These are phyloP conservation scores for Neopestalotiopsis sp. DNA, from an alignment of 2,329 filamentous ascomycete genomes.

Conservation along the genomic window DNA sequence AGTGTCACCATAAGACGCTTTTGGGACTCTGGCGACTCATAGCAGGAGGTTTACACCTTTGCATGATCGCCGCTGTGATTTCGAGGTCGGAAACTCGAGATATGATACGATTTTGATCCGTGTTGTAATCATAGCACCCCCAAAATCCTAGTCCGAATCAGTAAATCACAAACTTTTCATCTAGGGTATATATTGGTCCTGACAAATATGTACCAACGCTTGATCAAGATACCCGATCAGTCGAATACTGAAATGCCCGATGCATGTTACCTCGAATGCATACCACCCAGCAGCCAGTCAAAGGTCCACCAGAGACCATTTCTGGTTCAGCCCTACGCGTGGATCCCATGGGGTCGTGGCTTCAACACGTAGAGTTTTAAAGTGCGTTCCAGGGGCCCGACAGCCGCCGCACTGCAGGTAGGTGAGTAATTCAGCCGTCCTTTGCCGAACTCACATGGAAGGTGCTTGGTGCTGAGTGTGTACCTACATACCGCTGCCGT, in stretches of 20 bases:
- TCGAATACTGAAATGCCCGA: background rate
- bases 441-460: background rate
- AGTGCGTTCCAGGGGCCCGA: background rate
- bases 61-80: too few species aligned
- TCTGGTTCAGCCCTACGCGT: constrained; percentile 3
- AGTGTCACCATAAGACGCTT: too few species aligned
- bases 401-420: background rate
- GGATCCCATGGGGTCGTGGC: background rate
- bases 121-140: too few species aligned
- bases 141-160: too few species aligned
- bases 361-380: background rate
- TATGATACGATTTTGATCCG: too few species aligned
- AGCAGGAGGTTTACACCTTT: too few species aligned
- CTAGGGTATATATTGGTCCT: too few species aligned
- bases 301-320: background rate
- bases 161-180: too few species aligned
- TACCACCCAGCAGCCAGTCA: background rate
- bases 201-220: background rate
- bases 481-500: background rate
- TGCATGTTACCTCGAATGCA: background rate
- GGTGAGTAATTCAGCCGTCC: background rate
- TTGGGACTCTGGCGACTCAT: too few species aligned
- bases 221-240: constrained; percentile 24
- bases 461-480: background rate
- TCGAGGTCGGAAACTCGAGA: too few species aligned